phyloP scores from a whole-genome alignment of 805 yeast genomes.

The Wickerhamomyces kurtzmanii region DNA sequence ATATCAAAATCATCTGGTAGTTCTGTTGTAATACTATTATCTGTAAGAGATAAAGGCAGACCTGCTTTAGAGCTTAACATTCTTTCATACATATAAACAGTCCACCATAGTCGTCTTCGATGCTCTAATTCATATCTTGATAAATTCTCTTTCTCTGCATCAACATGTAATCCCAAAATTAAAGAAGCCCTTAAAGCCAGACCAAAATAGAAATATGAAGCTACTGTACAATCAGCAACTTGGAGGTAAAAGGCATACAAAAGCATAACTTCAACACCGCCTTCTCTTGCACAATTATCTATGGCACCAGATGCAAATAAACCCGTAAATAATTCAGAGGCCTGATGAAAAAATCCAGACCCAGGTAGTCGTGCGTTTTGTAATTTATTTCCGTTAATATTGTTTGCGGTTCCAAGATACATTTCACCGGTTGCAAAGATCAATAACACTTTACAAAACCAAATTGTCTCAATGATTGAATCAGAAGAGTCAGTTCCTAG shows the following conservation, averaged over 20 bases:
- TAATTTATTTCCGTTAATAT: constrained; percentile 36
- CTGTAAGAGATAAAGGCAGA: constrained; percentile 67
- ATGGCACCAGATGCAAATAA: constrained; percentile 73
- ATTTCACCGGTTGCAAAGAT: constrained; percentile 77
- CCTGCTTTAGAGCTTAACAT: constrained; percentile 82
- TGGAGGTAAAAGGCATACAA: constrained; percentile 72
- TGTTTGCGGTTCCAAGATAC: constrained; percentile 70
- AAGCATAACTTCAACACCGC: constrained; percentile 68
- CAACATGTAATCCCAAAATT: constrained; percentile 74
- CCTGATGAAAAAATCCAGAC: constrained; percentile 67
- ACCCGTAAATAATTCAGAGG: constrained; percentile 71
- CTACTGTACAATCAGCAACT: constrained; percentile 77
- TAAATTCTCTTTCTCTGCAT: constrained; percentile 61
- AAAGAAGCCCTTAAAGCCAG: constrained; percentile 64
- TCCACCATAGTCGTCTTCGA: constrained; percentile 81
- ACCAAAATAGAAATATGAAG: constrained; percentile 75
- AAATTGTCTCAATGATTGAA: constrained; percentile 62
- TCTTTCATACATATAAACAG: constrained; percentile 73
- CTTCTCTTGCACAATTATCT: constrained; percentile 68
- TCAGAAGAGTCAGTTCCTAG: constrained; percentile 26
- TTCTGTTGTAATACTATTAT: constrained; percentile 72
- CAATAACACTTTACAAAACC: constrained; percentile 68
- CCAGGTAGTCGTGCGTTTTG: constrained; percentile 54
- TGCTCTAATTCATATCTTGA: constrained; percentile 70
- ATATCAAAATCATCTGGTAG: constrained; percentile 66